Conservation (phyloP, 495 filamentous ascomycete species). For the Beverwykella pulmonaria region DNA sequence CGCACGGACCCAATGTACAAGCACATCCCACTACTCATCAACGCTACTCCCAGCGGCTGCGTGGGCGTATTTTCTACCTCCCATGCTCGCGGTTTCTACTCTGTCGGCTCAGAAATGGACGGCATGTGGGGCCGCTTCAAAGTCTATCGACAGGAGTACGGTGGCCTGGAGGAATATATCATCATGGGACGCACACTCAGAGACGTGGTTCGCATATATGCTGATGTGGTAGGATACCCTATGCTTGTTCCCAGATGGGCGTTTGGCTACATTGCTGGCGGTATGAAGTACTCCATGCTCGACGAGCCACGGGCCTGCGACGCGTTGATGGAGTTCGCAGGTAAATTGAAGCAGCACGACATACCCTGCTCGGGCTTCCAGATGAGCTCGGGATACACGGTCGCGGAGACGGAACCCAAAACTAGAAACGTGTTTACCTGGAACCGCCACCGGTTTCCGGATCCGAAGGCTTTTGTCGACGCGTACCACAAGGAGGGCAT, state of each 20-base stretch:
- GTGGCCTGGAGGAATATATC: constrained; percentile 70
- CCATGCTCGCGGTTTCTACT: constrained; percentile 63
- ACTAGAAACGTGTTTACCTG: constrained; percentile 73
- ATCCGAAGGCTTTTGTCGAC: constrained; percentile 62
- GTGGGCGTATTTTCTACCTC: constrained; percentile 69
- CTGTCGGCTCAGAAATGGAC: constrained; percentile 70
- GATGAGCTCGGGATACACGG: constrained; percentile 71
- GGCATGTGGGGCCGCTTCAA: constrained; percentile 72
- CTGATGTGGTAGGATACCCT: constrained; percentile 66
- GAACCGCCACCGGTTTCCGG: constrained; percentile 67
- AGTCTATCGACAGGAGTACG: constrained; percentile 69
- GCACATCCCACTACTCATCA: constrained; percentile 69
- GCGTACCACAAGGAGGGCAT: constrained; percentile 65
- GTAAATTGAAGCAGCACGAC: constrained; percentile 61
- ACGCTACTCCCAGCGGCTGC: constrained; percentile 60
- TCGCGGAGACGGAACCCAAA: constrained; percentile 65
- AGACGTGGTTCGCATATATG: constrained; percentile 65
- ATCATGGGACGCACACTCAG: constrained; percentile 66
- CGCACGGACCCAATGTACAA: constrained; percentile 74
- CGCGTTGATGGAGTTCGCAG: constrained; percentile 61
- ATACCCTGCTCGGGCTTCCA: constrained; percentile 74
- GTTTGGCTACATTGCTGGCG: constrained; percentile 69
- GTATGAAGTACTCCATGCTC: constrained; percentile 70
- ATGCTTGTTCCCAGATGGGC: constrained; percentile 67
- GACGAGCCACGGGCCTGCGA: constrained; percentile 63